Evolutionary conservation across 495 filamentous ascomycete species (phyloP), one percentile per base, ranked within the genome.

Genomic region (Platismatia glauca): DNA sequence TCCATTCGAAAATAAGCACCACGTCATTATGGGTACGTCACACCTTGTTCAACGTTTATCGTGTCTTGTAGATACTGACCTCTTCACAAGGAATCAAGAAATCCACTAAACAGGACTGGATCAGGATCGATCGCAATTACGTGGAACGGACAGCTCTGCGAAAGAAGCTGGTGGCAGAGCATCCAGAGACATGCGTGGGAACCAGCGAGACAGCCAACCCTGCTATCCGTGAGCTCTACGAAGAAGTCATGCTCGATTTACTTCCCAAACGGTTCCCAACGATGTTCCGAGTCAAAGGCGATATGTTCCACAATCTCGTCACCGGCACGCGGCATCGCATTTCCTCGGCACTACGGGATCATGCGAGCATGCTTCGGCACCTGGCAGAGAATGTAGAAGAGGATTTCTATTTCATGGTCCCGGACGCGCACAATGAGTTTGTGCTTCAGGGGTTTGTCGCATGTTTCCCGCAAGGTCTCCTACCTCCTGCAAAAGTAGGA

Each of bases 351-450:
- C 37, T 84, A 84, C 66, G 64, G 66, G 20, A 63, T 16, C 57
- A 75, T 82, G 24, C 84, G 81, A 11, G 64, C 65, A 63, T 66
- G 60, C 56, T 66, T 15, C 37, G 39, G n/a, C 34, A 58, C 24
- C 33, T 66, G 20, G 60, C 41, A 34, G 57, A 37, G 59, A 27
- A 61, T 33, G 75, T 92, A 31, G 89, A 93, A 62, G 84, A 87
- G 55, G 91, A 96, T 60, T 82, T 93, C 71, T 81, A 93, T 34
- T 74, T 96, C 57, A 79, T 95, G 4, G 74, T 86, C 12, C 87
- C 87, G 8, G 55, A 52, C 29, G 59, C 37, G 16, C 35, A 39
- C 8, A 39, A 39, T 43, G 65, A 61, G 13, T 92, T 91, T 68
- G 74, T 76, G 31, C 80, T 89, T 20, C 74, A 84, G 64, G 89